A percentile compares a stretch with the other conserved stretches of the same genome.
Evolutionary conservation across 148 eudicot species (phyloP).

Genomic region (Bassia scoparia): DNA sequence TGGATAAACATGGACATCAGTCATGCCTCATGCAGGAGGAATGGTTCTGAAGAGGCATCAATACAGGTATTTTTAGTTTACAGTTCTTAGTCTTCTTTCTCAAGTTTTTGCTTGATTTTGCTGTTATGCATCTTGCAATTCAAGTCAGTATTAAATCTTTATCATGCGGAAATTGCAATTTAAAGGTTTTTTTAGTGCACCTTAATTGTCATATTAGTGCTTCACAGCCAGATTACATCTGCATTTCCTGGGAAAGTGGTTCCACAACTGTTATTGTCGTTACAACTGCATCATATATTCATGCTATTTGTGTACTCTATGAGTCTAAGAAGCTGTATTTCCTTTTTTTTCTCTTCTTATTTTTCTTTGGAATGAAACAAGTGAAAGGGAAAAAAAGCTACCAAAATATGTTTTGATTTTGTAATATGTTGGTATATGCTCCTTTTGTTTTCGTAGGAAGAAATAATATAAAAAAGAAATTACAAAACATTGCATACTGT

Average conservation of each 20-base stretch:
- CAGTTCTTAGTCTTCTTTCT: neutral
- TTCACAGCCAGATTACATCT: neutral
- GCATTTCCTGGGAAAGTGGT: neutral
- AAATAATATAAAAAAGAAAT: no score
- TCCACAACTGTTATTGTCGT: neutral
- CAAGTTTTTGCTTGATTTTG: neutral
- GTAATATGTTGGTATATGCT: no score
- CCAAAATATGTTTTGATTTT: no score
- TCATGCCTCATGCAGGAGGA: conserved; percentile 85
- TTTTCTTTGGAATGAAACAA: neutral
- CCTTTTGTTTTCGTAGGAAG: no score
- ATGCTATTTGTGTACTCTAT: no score
- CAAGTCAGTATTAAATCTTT: neutral
- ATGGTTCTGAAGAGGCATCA: conserved; percentile 61
- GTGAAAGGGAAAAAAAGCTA: no score
- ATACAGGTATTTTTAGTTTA: conserved; percentile 40
- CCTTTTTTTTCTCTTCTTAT: neutral
- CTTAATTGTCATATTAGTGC: neutral
- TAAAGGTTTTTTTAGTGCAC: neutral
- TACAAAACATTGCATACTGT: no score
- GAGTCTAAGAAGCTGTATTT: no score
- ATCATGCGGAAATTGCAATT: neutral
- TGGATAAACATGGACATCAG: conserved; percentile 20
- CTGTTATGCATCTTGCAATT: conserved; percentile 5
- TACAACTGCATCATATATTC: neutral